phyloP scores from a whole-genome alignment of 2,329 filamentous ascomycete species.

The Cytospora piceicola region DNA sequence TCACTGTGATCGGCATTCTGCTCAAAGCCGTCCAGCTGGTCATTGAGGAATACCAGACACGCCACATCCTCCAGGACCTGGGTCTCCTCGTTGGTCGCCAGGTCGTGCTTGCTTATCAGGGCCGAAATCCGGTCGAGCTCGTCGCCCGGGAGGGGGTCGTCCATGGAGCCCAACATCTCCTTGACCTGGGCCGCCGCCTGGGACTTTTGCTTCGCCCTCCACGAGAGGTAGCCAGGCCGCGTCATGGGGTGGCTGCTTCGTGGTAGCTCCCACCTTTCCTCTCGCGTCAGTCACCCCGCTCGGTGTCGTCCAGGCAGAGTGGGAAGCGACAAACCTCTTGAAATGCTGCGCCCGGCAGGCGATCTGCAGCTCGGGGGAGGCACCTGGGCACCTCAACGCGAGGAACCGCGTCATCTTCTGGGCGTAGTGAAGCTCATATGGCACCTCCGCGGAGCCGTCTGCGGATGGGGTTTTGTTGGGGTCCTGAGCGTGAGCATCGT shows the following conservation, averaged over 20 bases:
- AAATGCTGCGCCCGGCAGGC: constrained; percentile 87
- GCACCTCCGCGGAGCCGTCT: constrained; percentile 48
- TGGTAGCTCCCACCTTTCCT: constrained; percentile 75
- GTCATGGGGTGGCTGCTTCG: constrained; percentile 74
- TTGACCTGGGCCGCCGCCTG: constrained; percentile 61
- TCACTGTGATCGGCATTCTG: constrained; percentile 67
- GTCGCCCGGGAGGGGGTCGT: constrained; percentile 46
- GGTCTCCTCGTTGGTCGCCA: constrained; percentile 64
- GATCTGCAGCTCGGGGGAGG: constrained; percentile 69
- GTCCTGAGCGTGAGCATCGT: constrained; percentile 71
- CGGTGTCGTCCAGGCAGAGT: constrained; percentile 13
- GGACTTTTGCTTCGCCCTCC: constrained; percentile 74
- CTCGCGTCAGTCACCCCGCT: constrained; percentile 3
- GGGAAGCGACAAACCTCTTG: constrained; percentile 53
- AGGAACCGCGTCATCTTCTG: constrained; percentile 79
- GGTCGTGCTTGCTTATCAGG: constrained; percentile 78
- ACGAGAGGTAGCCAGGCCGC: constrained; percentile 76
- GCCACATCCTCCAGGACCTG: constrained; percentile 84
- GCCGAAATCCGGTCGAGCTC: constrained; percentile 66
- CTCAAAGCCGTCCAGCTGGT: constrained; percentile 83
- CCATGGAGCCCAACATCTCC: constrained; percentile 53
- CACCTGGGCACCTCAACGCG: constrained; percentile 58
- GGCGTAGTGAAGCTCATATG: constrained; percentile 84
- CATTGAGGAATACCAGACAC: constrained; percentile 84
- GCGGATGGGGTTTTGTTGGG: constrained; percentile 58